A percentile compares a stretch with the other conserved stretches of the same genome.
These are phyloP conservation scores for Termitomyces sp. DNA, from an alignment of 768 basidiomycete genomes.

Conservation along the genomic window DNA sequence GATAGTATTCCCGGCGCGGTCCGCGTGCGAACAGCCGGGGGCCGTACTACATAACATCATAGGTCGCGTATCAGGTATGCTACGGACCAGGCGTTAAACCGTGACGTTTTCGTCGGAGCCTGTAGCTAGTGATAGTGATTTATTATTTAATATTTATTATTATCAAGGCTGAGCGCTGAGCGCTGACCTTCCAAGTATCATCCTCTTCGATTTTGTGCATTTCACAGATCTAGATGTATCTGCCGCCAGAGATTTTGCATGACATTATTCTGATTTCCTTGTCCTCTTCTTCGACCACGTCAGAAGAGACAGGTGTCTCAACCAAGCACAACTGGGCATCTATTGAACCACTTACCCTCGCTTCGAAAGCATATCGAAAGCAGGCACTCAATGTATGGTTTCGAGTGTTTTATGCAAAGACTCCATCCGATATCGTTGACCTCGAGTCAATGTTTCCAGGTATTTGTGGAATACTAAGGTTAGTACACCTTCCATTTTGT, in stretches of 20 bases:
- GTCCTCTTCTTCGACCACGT: conserved; percentile 3
- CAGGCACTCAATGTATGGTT: conserved; percentile 34
- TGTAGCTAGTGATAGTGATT: too few relatives aligned
- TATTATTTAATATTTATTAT: too few relatives aligned
- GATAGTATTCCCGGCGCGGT: too few relatives aligned
- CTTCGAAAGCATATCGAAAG: conserved; percentile 29
- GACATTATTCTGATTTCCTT: conserved; percentile 30
- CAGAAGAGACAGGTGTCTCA: conserved; percentile 18
- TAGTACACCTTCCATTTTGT: not conserved
- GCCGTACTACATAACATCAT: too few relatives aligned
- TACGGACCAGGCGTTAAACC: too few relatives aligned
- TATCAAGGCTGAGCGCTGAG: not conserved
- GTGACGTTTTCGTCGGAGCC: too few relatives aligned
- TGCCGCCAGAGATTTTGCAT: conserved; percentile 34
- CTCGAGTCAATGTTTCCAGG: conserved; percentile 26
- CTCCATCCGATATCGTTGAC: conserved; percentile 22
- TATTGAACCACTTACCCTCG: conserved; percentile 27
- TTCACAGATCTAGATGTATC: conserved; percentile 7
- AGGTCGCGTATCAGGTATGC: too few relatives aligned
- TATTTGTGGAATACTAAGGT: conserved; percentile 22
- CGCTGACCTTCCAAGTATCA: too few relatives aligned
- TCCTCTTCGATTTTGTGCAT: too few relatives aligned
- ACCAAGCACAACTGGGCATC: conserved; percentile 28
- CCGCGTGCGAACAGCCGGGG: too few relatives aligned
- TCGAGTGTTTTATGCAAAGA: conserved; percentile 25